Evolutionary conservation across 2,329 filamentous ascomycete species (phyloP).

Genomic region (Penicillium sp.): DNA sequence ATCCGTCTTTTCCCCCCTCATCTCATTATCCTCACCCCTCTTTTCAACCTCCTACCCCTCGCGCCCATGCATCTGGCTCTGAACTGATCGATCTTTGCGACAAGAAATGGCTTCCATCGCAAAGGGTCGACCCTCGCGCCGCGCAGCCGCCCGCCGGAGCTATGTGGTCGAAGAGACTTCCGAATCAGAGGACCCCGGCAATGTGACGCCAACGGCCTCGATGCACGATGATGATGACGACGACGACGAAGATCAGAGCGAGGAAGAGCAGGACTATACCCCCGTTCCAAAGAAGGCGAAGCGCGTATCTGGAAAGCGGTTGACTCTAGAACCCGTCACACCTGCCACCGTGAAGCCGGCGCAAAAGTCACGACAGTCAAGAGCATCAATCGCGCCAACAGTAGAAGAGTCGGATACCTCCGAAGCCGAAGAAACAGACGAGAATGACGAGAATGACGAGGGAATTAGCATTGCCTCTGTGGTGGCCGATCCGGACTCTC

Average conservation of each 20-base stretch:
- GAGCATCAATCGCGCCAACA: slow-evolving; percentile 23
- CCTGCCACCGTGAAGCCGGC: slow-evolving; percentile 39
- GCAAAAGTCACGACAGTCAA: slow-evolving; percentile 48
- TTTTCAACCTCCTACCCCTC: slow-evolving; percentile 23
- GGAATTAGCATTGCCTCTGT: slow-evolving; percentile 35
- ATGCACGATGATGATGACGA: slow-evolving; percentile 58
- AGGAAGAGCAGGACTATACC: slow-evolving; percentile 80
- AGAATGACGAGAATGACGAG: slow-evolving; percentile 43
- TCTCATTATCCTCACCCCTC: slow-evolving; percentile 6
- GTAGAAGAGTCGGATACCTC: slow-evolving; percentile 61
- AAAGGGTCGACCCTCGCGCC: slow-evolving; percentile 60
- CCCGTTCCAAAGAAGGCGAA: slow-evolving; percentile 67
- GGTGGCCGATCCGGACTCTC: slow-evolving; percentile 55
- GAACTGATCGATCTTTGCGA: slow-evolving; percentile 23
- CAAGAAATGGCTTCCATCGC: slow-evolving; percentile 44
- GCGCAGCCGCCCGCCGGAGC: slow-evolving; percentile 67
- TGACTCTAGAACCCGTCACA: slow-evolving; percentile 55
- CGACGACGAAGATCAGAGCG: slow-evolving; percentile 62
- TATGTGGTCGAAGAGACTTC: slow-evolving; percentile 77
- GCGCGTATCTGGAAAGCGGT: slow-evolving; percentile 61
- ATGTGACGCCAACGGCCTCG: slow-evolving; percentile 48
- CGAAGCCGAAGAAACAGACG: slow-evolving; percentile 59
- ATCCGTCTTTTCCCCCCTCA: slow-evolving; percentile 15
- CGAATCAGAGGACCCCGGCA: slow-evolving; percentile 68
- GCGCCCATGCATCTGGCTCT: slow-evolving; percentile 35